phyloP scores from a whole-genome alignment of 2,329 filamentous ascomycete genomes.

The Colletotrichum sp. region DNA sequence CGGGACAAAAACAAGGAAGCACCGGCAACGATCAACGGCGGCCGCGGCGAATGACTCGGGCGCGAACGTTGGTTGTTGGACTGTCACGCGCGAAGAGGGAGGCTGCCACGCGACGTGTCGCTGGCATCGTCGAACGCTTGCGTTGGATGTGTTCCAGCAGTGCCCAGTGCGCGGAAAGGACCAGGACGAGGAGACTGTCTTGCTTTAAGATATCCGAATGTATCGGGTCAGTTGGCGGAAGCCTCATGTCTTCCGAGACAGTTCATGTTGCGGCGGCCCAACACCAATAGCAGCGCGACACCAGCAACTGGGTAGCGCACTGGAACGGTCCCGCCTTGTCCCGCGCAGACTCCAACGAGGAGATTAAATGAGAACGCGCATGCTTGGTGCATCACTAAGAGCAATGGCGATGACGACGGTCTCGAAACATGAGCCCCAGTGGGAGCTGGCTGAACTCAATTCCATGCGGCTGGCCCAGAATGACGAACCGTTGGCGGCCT shows the following conservation, averaged over 20 bases:
- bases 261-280: neutral
- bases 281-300: neutral
- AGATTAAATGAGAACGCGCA: neutral
- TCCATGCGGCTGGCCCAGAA: neutral
- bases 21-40: neutral
- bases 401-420: neutral
- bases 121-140: neutral
- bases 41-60: slow-evolving; percentile 9
- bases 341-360: neutral
- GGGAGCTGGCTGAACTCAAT: neutral
- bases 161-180: neutral
- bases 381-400: neutral
- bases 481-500: neutral
- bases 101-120: neutral
- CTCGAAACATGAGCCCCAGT: neutral
- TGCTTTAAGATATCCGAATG: neutral
- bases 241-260: neutral
- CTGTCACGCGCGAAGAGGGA: neutral
- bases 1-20: neutral
- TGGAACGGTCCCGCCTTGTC: neutral
- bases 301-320: neutral
- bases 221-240: neutral
- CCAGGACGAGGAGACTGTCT: neutral
- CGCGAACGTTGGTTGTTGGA: neutral
- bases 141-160: neutral